These are phyloP conservation scores for Viridothelium virens DNA, from an alignment of 495 filamentous ascomycete species.

Conservation along the genomic window DNA sequence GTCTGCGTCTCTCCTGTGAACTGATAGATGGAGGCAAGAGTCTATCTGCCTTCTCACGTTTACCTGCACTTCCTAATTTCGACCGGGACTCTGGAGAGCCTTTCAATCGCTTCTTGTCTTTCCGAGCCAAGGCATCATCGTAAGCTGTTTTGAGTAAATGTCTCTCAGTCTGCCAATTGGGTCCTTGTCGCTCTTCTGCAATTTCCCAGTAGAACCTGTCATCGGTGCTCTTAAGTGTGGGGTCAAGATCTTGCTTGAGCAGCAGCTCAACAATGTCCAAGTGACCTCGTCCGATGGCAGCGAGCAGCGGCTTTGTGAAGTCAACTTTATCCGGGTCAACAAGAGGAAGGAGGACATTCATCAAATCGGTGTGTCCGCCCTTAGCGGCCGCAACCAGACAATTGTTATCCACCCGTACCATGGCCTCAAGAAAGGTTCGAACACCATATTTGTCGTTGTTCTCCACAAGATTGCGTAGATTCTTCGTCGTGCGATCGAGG, in stretches of 20 bases:
- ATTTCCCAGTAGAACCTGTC: conserved; percentile 79
- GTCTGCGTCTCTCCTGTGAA: conserved; percentile 2
- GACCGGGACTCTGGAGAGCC: conserved; percentile 10
- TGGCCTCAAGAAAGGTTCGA: conserved; percentile 67
- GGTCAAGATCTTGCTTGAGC: conserved; percentile 72
- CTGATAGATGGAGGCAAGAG: neutral
- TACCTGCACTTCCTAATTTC: conserved; percentile 17
- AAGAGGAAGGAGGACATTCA: conserved; percentile 77
- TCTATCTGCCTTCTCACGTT: conserved; percentile 16
- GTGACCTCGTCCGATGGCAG: conserved; percentile 86
- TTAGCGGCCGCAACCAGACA: conserved; percentile 85
- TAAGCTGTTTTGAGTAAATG: conserved; percentile 73
- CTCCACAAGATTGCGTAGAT: conserved; percentile 68
- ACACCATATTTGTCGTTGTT: conserved; percentile 78
- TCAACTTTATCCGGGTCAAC: conserved; percentile 71
- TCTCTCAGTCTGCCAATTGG: conserved; percentile 83
- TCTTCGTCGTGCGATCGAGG: conserved; percentile 47
- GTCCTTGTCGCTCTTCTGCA: conserved; percentile 69
- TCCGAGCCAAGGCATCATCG: conserved; percentile 41
- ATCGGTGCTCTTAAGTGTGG: conserved; percentile 50
- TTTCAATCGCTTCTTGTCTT: neutral
- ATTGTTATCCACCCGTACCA: conserved; percentile 69
- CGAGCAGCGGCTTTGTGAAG: conserved; percentile 72
- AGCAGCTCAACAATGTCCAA: conserved; percentile 72
- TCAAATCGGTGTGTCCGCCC: conserved; percentile 79